Evolutionary conservation across 2,329 filamentous ascomycete species (phyloP), one percentile per base, ranked within the genome.

Genomic region (Aaosphaeria pasadenensis): DNA sequence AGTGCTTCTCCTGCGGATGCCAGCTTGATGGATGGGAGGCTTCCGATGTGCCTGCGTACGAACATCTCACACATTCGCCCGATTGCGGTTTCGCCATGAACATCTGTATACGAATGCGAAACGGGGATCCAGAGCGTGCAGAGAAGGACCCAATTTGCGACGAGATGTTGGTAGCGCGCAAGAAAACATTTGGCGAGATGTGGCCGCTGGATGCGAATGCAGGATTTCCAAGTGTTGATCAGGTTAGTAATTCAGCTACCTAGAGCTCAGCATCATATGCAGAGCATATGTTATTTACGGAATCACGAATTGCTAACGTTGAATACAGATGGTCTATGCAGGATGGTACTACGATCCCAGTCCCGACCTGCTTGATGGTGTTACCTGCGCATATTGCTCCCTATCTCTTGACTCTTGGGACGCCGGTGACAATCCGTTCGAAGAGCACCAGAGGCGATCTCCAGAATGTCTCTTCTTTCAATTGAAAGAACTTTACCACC

Each of bases 361-460:
- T 5, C 74, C 82, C 39, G 90, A 92, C 39, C 89, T 85, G 9
- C 86, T 94, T 55, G 94, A 99, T 69, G 89, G 92, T 74, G 89
- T 89, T 7, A 94, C 88, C 7, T 99, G 94, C 67, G 81, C 88
- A 30, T 96, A 97, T 72, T 99, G 94, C 74, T 84, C 88, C 48
- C 74, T 97, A 11, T 90, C 87, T 7, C 80, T 99, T 7, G 92
- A 97, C 69, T 91, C 91, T 5, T 99, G 95, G 94, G 94, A 97
- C 65, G 86, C 87, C 1, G 85, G 86, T 50, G 94, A 99, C 68
- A 89, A 95, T 65, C 94, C 94, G 52, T 82, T 87, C 85, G 85
- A 95, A 52, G 94, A 99, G 66, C 94, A 99, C 66, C 84, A 85
- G 59, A 85, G 82, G 46, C 84, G 94, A 57, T 87, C 86, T 1